Conservation (phyloP, 78 protist genomes). For the Guillardia theta region DNA sequence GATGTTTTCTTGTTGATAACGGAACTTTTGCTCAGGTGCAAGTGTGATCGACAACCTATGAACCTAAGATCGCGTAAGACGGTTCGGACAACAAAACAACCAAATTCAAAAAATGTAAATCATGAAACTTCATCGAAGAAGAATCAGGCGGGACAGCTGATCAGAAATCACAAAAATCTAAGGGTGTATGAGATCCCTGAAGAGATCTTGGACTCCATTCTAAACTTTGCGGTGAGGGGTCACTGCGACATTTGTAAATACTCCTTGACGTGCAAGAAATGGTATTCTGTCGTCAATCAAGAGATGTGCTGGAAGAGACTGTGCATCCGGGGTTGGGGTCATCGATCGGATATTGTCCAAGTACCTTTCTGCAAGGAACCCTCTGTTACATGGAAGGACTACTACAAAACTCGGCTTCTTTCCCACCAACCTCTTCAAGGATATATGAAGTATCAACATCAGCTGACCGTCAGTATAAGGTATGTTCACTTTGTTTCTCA, state of each 20-base stretch:
- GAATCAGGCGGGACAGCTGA: no score
- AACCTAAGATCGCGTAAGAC: no score
- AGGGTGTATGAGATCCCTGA: background rate
- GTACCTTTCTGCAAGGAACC: background rate
- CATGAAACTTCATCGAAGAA: no score
- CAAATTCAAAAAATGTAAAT: no score
- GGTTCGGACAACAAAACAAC: no score
- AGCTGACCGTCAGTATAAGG: conserved; percentile 39
- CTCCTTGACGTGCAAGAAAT: background rate
- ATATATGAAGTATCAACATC: background rate
- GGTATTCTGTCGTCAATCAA: background rate
- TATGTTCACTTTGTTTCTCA: background rate
- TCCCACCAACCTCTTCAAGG: background rate
- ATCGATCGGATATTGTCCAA: conserved; percentile 12
- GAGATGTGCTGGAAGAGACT: background rate
- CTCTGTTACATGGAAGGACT: background rate
- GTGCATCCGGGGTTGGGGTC: conserved; percentile 18
- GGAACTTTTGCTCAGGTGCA: no score
- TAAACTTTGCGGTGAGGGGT: background rate
- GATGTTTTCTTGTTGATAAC: no score
- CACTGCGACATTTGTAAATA: background rate
- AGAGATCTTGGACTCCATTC: background rate
- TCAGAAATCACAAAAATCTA: no score
- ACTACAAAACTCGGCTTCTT: background rate
- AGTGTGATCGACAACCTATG: no score